Evolutionary conservation across 2,329 filamentous ascomycete species (phyloP), one percentile per base, ranked within the genome.

Genomic region (Apiospora kogelbergensis): DNA sequence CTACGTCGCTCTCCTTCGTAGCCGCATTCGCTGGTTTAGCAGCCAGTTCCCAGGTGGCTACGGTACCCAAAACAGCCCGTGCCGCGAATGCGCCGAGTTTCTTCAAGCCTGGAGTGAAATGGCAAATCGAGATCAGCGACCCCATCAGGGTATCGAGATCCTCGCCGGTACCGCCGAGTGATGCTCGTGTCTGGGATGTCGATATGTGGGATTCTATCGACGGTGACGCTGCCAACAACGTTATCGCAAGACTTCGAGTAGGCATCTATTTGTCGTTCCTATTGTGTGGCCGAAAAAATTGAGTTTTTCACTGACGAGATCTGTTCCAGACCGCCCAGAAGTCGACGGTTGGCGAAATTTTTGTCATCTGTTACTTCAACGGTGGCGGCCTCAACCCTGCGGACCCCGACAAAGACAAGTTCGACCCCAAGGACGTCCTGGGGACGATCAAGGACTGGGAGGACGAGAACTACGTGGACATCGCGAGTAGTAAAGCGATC

Each of bases 281-380:
- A 40, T 33, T 42, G 17, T 2, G 17, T 24, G 3, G 5, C 48
- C 20, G 3, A 5, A 10, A 24, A 48, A 48, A 22, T 9, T 30
- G 26, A 11, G 15, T 26, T 20, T 11, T 10, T 42, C 42, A 6
- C 40, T 22, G 13, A 48, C 15, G 11, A 48, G 7, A 45, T 9
- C 5, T 17, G 1, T 17, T 40, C n/a, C 7, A 67, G 66, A 53
- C 57, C 17, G 48, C 37, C 7, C 42, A 67, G 37, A 48, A 13
- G 45, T 48, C 45, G 11, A 24, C 10, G 4, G 45, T 48, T 9
- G 67, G 57, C n/a, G 57, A 64, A 0, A 68, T 65, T 26, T 42
- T 68, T 30, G 57, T 68, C 24, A 64, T 68, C 37, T 68, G 67
- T 60, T 68, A 68, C 44, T 68, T 68, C 67, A 68, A 68, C 42